These are phyloP conservation scores for Ehretia macrophylla DNA, from an alignment of 257 asterid species.

Conservation along the genomic window DNA sequence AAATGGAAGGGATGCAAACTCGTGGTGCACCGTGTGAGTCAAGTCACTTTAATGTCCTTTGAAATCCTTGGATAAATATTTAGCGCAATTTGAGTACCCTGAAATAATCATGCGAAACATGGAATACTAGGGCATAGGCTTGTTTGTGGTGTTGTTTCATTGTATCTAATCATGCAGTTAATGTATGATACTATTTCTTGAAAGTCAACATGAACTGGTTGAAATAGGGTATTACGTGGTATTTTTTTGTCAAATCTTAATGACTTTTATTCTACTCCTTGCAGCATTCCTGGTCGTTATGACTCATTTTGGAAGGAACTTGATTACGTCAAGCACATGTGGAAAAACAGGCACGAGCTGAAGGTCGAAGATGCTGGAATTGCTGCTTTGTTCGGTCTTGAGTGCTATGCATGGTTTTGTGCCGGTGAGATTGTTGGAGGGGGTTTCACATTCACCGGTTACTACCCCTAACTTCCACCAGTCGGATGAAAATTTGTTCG, in stretches of 20 bases:
- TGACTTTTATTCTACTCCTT: background rate
- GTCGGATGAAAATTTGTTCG: conserved; percentile 16
- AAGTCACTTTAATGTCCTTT: too few species aligned
- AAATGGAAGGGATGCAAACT: too few species aligned
- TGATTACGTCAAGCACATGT: conserved; percentile 67
- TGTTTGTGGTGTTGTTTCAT: too few species aligned
- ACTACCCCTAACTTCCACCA: conserved; percentile 56
- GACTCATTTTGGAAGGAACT: conserved; percentile 86
- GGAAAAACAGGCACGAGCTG: conserved; percentile 76
- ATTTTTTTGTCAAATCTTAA: background rate
- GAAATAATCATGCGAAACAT: too few species aligned
- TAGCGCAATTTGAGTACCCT: too few species aligned
- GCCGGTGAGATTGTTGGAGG: conserved; percentile 95
- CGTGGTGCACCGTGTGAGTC: too few species aligned
- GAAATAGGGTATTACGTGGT: background rate
- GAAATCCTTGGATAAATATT: too few species aligned
- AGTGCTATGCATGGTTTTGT: conserved; percentile 94
- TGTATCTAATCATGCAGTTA: too few species aligned
- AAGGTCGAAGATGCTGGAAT: conserved; percentile 89
- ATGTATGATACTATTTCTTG: background rate
- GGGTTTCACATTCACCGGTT: conserved; percentile 88
- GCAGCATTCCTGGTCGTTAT: conserved; percentile 78
- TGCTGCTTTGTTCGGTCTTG: conserved; percentile 85
- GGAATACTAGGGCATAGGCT: too few species aligned
- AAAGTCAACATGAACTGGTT: too few species aligned